These are phyloP conservation scores for Tephrocybe rancida DNA, from an alignment of 768 basidiomycete genomes.

Conservation along the genomic window DNA sequence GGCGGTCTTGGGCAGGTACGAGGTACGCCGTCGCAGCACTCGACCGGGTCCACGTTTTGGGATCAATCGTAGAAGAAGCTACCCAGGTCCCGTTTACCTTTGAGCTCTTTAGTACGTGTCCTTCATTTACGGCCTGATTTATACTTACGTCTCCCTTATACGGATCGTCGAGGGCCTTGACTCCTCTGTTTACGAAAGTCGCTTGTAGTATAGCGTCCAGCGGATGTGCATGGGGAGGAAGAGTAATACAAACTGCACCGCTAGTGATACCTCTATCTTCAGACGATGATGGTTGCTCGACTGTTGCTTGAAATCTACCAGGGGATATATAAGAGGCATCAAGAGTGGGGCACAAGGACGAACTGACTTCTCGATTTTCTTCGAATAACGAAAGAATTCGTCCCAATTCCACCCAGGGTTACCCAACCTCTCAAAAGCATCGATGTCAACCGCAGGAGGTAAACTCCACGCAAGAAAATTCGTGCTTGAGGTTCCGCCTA, in stretches of 20 bases:
- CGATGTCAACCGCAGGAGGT: slow-evolving; percentile 29
- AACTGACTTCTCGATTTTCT: slow-evolving; percentile 39
- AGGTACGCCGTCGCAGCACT: slow-evolving; percentile 31
- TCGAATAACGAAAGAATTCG: slow-evolving; percentile 38
- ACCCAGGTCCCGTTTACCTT: slow-evolving; percentile 26
- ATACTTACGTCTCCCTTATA: slow-evolving; percentile 29
- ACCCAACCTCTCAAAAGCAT: slow-evolving; percentile 48
- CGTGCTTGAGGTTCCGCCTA: slow-evolving; percentile 46
- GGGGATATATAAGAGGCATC: not conserved
- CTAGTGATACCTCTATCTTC: not conserved
- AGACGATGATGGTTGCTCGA: too few species aligned
- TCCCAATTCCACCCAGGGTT: slow-evolving; percentile 60
- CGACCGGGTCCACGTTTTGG: slow-evolving; percentile 26
- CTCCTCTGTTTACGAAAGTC: slow-evolving; percentile 26
- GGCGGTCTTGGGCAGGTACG: slow-evolving; percentile 6
- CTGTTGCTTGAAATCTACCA: too few species aligned
- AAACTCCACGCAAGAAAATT: slow-evolving; percentile 42
- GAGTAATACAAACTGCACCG: slow-evolving; percentile 25
- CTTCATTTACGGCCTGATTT: not conserved
- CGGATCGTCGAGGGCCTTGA: slow-evolving; percentile 27
- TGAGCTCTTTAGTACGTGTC: not conserved
- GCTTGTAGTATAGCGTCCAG: slow-evolving; percentile 26
- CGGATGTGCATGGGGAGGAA: slow-evolving; percentile 26
- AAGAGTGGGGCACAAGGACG: not conserved
- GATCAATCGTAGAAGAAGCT: slow-evolving; percentile 23